Conservation (phyloP, 495 filamentous ascomycete species). For the Podospora sp. region DNA sequence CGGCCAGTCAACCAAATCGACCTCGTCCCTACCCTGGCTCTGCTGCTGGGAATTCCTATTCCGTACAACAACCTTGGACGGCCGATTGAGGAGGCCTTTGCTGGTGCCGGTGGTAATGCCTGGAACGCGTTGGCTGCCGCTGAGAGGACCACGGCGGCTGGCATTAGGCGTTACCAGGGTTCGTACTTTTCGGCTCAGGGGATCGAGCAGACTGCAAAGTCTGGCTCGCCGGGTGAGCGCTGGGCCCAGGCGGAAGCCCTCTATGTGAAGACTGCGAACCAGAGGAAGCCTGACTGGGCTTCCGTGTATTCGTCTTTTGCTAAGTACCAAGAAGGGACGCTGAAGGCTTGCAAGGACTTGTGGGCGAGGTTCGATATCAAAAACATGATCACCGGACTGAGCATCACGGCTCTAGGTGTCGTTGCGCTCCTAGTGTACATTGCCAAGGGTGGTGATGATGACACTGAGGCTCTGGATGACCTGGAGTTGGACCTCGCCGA, state of each 20-base stretch:
- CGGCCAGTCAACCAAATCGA: constrained; percentile 93
- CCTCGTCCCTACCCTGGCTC: constrained; percentile 84
- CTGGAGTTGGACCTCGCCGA: constrained; percentile 49
- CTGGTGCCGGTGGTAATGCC: constrained; percentile 64
- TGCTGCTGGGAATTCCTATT: constrained; percentile 87
- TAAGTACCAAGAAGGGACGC: constrained; percentile 73
- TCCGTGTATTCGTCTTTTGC: constrained; percentile 61
- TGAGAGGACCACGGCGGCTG: constrained; percentile 75
- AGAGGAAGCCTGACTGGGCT: constrained; percentile 40
- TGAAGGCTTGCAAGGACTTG: constrained; percentile 77
- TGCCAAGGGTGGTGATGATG: constrained; percentile 48
- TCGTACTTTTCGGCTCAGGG: constrained; percentile 60
- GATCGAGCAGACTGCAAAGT: constrained; percentile 59
- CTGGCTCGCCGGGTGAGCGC: constrained; percentile 57
- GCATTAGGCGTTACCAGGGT: constrained; percentile 84
- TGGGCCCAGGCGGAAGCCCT: constrained; percentile 54
- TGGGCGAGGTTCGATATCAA: constrained; percentile 90
- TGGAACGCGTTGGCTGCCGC: constrained; percentile 76
- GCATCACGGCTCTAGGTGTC: constrained; percentile 67
- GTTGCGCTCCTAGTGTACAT: constrained; percentile 71
- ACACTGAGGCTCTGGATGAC: constrained; percentile 47
- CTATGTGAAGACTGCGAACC: constrained; percentile 28
- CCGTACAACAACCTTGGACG: constrained; percentile 97
- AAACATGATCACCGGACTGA: constrained; percentile 80
- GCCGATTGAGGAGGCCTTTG: constrained; percentile 93